A percentile compares a stretch with the other conserved stretches of the same genome.
Conservation (phyloP, 2,329 filamentous ascomycete genomes). For the Trichophaea hybrida region DNA sequence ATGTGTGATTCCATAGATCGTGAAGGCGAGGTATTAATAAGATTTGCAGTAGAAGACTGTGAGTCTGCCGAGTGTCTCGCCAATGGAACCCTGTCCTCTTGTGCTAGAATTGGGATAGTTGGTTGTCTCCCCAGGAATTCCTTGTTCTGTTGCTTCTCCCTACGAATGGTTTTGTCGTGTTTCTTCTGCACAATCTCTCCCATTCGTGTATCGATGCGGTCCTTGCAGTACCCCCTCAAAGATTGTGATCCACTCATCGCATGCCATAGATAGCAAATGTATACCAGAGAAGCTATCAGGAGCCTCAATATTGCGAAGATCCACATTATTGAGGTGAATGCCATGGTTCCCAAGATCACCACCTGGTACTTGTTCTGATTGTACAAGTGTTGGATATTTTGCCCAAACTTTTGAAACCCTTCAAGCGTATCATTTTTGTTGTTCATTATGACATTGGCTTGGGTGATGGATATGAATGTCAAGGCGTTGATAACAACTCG, state of each 20-base stretch:
- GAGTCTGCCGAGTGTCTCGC: background rate
- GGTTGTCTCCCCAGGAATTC: slow-evolving; percentile 27
- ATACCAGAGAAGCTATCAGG: slow-evolving; percentile 60
- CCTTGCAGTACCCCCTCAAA: slow-evolving; percentile 70
- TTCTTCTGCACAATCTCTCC: slow-evolving; percentile 72
- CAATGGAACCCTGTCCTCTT: background rate
- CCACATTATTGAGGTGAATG: slow-evolving; percentile 85
- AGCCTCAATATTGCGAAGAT: slow-evolving; percentile 61
- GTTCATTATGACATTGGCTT: slow-evolving; percentile 53
- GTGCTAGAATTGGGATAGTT: slow-evolving; percentile 12
- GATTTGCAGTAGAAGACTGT: background rate
- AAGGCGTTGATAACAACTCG: slow-evolving; percentile 82
- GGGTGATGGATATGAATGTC: slow-evolving; percentile 73
- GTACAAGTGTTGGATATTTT: slow-evolving; percentile 62
- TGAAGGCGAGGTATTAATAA: background rate
- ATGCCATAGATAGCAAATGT: slow-evolving; percentile 79
- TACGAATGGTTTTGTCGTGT: slow-evolving; percentile 75
- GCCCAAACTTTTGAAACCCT: slow-evolving; percentile 60
- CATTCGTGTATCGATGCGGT: slow-evolving; percentile 77
- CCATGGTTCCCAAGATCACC: slow-evolving; percentile 74
- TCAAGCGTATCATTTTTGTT: slow-evolving; percentile 30
- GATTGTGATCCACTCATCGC: slow-evolving; percentile 73
- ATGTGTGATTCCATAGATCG: background rate
- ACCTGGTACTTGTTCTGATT: slow-evolving; percentile 57
- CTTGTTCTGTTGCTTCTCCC: slow-evolving; percentile 48